Evolutionary conservation across 257 asterid species (phyloP), one percentile per base, ranked within the genome.

Genomic region (Jaltomata sinuosa): DNA sequence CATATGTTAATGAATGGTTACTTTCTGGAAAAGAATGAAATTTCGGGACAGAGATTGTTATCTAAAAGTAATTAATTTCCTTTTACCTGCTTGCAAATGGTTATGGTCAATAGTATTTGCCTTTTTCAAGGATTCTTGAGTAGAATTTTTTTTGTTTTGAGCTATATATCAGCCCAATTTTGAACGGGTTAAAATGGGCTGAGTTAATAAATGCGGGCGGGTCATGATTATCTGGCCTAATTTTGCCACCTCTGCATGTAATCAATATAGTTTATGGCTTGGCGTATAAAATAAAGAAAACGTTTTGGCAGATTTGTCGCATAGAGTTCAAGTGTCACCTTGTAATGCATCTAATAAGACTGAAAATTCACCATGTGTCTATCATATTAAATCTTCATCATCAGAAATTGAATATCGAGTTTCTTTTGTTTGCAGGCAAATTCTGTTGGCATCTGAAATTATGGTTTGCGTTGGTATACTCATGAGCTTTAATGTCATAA

Each of bases 391-490:
- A 76, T 76, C 62, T 27, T 76, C 8, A 47, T 11, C 27, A 2
- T 47, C 42, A 25, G 8, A 74, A 76, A 47, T 47, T 76, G 45
- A 76, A 49, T 49, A 31, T 21, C 22, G 45, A 80, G 50, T 49
- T 83, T 65, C 25, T 67, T 47, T 50, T 45, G 6, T 18, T 65
- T 86, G 87, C 92, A 94, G 98, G 89, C 98, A 94, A 94, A 93
- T 94, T 86, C 87, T 94, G 19, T 85, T 93, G 82, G 97, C 91
- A 86, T 89, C 98, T n/a, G 95, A 94, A 88, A 84, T 93, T 65
- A 80, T 92, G 95, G 93, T 93, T 14, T 91, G 85, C 77, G 22
- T 90, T 8, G 98, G 98, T 45, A 93, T 93, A 82, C 62, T 89
- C 50, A 83, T 88, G 71, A 94, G 98, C 87, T 92, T 94, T 89